Evolutionary conservation across 225 moss, liverwort and hornwort genomes (phyloP).

Genomic region (Pleurozium schreberi): DNA sequence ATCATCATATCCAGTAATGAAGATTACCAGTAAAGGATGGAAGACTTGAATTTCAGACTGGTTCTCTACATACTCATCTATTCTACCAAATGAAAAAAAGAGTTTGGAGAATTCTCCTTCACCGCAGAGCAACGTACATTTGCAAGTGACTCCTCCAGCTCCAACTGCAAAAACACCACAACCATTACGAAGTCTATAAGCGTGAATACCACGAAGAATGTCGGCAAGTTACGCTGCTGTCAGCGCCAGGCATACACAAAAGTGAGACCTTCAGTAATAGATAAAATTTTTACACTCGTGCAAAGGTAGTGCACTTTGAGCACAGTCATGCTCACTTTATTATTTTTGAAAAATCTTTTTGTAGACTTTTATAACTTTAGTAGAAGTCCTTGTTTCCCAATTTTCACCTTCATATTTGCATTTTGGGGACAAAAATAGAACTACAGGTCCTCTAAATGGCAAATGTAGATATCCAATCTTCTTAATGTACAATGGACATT

Average conservation of each 20-base stretch:
- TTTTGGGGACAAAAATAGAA: too few species aligned
- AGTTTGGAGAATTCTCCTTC: not conserved
- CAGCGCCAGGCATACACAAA: not conserved
- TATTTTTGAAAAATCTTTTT: too few species aligned
- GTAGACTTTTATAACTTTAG: too few species aligned
- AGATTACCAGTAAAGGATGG: not conserved
- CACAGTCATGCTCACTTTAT: too few species aligned
- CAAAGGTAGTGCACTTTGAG: too few species aligned
- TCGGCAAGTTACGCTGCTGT: not conserved
- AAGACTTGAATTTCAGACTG: not conserved
- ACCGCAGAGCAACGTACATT: constrained; percentile 11
- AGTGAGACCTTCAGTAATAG: not conserved
- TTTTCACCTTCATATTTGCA: too few species aligned
- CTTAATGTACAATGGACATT: too few species aligned
- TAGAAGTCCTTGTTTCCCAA: too few species aligned
- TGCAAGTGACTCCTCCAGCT: constrained; percentile 31
- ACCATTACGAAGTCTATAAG: not conserved
- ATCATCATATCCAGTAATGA: not conserved
- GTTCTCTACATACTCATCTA: not conserved
- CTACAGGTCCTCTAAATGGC: too few species aligned
- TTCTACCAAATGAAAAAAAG: not conserved
- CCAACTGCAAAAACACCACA: constrained; percentile 23
- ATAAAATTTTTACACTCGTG: not conserved
- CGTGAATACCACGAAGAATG: not conserved
- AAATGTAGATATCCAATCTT: too few species aligned